phyloP scores from a whole-genome alignment of 768 basidiomycete species.

The Boletellus ananas region DNA sequence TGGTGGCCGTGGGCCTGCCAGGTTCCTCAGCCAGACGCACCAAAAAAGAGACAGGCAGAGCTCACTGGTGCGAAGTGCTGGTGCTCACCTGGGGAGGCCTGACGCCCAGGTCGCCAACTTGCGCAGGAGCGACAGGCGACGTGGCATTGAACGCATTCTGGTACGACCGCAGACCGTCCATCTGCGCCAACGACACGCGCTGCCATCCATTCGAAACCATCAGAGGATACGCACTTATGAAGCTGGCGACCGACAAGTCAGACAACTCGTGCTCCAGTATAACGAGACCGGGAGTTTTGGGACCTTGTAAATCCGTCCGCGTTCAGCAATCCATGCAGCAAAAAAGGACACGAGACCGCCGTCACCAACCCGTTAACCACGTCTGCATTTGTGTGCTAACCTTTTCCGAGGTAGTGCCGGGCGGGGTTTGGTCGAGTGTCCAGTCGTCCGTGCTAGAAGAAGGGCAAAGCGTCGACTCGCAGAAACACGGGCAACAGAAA shows the following conservation, averaged over 20 bases:
- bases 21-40: background rate
- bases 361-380: constrained; percentile 51
- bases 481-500: background rate
- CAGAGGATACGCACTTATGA: constrained; percentile 60
- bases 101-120: constrained; percentile 16
- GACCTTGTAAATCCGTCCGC: constrained; percentile 32
- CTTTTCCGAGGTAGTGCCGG: constrained; percentile 40
- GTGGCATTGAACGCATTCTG: constrained; percentile 40
- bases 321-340: background rate
- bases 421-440: constrained; percentile 45
- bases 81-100: constrained; percentile 16
- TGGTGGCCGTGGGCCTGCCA: constrained; percentile 5
- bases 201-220: constrained; percentile 73
- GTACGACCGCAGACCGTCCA: constrained; percentile 40
- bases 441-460: constrained; percentile 67
- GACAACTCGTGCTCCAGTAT: constrained; percentile 83
- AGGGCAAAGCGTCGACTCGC: background rate
- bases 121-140: constrained; percentile 26
- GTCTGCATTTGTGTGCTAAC: constrained; percentile 48
- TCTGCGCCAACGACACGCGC: constrained; percentile 49
- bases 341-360: background rate
- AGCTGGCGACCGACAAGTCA: constrained; percentile 55
- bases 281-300: constrained; percentile 76
- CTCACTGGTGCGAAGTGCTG: constrained; percentile 12
- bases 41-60: background rate